These are phyloP conservation scores for Psilocybe tampanensis DNA, from an alignment of 768 basidiomycete genomes.

Conservation along the genomic window DNA sequence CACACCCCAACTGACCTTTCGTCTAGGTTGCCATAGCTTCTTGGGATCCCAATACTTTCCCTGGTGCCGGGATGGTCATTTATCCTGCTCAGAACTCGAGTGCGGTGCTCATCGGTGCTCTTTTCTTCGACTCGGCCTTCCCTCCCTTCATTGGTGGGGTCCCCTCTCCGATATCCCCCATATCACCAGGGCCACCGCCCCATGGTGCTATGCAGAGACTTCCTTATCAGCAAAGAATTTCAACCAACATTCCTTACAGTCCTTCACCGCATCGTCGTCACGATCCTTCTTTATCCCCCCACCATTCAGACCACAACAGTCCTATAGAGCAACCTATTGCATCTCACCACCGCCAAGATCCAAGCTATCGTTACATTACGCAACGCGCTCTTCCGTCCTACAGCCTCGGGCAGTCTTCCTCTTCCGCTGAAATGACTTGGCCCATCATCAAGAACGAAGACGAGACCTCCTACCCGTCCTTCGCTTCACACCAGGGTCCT, in stretches of 20 bases:
- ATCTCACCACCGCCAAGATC: slow-evolving; percentile 32
- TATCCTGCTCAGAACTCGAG: slow-evolving; percentile 54
- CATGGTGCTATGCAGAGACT: slow-evolving; percentile 30
- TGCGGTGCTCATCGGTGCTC: slow-evolving; percentile 51
- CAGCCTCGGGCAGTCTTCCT: slow-evolving; percentile 17
- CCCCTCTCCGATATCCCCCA: slow-evolving; percentile 30
- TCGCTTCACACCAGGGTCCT: slow-evolving; percentile 23
- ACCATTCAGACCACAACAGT: slow-evolving; percentile 36
- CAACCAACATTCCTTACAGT: slow-evolving; percentile 31
- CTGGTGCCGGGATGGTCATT: slow-evolving; percentile 54
- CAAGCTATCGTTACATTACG: slow-evolving; percentile 36
- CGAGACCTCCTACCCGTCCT: slow-evolving; percentile 22
- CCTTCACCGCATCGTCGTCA: slow-evolving; percentile 33
- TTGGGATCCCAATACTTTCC: slow-evolving; percentile 49
- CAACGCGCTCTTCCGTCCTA: slow-evolving; percentile 18
- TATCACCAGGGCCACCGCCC: no score
- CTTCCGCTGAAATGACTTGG: slow-evolving; percentile 19
- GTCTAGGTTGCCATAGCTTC: slow-evolving; percentile 51
- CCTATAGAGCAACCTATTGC: slow-evolving; percentile 34
- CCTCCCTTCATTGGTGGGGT: slow-evolving; percentile 44
- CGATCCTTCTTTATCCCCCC: slow-evolving; percentile 36
- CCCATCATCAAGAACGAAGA: slow-evolving; percentile 32
- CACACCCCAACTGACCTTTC: neutral
- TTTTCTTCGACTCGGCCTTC: slow-evolving; percentile 49
- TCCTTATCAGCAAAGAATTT: slow-evolving; percentile 29